These are phyloP conservation scores for Suhomyces faveliae DNA, from an alignment of 805 yeast species.

Conservation along the genomic window DNA sequence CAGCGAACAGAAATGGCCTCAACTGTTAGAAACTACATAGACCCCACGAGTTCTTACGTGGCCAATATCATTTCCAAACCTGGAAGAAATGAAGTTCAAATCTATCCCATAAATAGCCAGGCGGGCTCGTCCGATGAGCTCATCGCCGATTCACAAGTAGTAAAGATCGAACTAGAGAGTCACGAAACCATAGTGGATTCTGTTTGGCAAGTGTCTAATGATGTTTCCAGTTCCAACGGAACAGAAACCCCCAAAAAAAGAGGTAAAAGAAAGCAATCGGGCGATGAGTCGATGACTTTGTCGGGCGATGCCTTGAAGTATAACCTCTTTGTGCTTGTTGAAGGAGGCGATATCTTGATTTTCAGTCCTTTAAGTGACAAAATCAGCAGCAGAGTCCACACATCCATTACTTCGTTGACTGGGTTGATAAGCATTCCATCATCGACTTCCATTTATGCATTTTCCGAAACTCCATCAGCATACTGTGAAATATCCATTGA, in stretches of 20 bases:
- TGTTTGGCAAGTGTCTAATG: constrained; percentile 34
- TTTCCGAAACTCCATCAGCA: constrained; percentile 12
- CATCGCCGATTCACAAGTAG: constrained; percentile 19
- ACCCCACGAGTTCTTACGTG: constrained; percentile 27
- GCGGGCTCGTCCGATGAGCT: constrained; percentile 10
- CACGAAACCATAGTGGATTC: constrained; percentile 36
- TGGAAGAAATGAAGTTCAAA: constrained; percentile 47
- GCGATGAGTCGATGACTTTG: background rate
- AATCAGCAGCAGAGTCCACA: constrained; percentile 31
- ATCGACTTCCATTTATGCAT: constrained; percentile 24
- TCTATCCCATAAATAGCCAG: constrained; percentile 26
- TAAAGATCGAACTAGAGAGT: constrained; percentile 40
- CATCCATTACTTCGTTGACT: constrained; percentile 18
- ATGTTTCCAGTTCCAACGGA: constrained; percentile 6
- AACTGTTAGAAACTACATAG: constrained; percentile 17
- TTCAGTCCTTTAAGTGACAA: constrained; percentile 45
- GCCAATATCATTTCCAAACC: constrained; percentile 43
- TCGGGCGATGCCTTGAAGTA: background rate
- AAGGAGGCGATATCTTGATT: constrained; percentile 39
- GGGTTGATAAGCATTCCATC: constrained; percentile 13
- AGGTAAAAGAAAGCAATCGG: constrained; percentile 8
- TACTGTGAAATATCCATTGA: constrained; percentile 25
- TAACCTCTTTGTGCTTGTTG: constrained; percentile 32
- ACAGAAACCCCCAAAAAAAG: constrained; percentile 22
- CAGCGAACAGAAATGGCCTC: constrained; percentile 3